Evolutionary conservation across 768 basidiomycete genomes (phyloP), one percentile per base, ranked within the genome.

Genomic region (Suillus paluster): DNA sequence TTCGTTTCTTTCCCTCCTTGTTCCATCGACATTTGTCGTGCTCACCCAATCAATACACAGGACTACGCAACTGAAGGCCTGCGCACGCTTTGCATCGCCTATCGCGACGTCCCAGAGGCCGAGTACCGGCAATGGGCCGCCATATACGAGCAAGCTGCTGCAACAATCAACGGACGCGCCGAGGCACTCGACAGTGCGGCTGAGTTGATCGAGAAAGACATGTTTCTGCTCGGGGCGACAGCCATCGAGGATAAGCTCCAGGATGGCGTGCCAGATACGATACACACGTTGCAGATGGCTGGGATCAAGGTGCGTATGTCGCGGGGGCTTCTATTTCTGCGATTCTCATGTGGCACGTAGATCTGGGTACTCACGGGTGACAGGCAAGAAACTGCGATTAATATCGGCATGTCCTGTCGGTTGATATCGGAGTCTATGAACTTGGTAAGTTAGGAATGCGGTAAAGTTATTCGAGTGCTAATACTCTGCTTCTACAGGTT

Each of bases 361-460:
- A 89, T 99, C 19, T 99, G 97, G 97, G 96, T 99, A 9, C 79
- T 99, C 56, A 99, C 97, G 2, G 97, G 97, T 1, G 97, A 99
- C 75, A 82, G 97, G 66, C 97, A 99, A 78, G 97, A 99, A 77
- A 99, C 97, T 1, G 97, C 97, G 17, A 98, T 99, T 77, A 99
- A 99, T 70, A 99, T 99, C 65, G 97, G 97, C 57, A 89, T 99
- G 84, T 97, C 95, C 2, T 99, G 97, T 79, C 86, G 95, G 64
- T 76, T 99, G 69, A 99, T 99, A 56, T 94, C 95, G 6, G 97
- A 99, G 77, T 95, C 94, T 10, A 99, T 99, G 97, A 98, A 98
- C 73, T 68, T 99, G 80, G 97, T 95, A 65, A 36, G 39, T 64
- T 38, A 41, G n/a, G 38, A 25, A 55, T 10, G 17, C 19, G 33